Conservation (phyloP, 2,329 filamentous ascomycete species). For the Scolecobasidium constrictum region DNA sequence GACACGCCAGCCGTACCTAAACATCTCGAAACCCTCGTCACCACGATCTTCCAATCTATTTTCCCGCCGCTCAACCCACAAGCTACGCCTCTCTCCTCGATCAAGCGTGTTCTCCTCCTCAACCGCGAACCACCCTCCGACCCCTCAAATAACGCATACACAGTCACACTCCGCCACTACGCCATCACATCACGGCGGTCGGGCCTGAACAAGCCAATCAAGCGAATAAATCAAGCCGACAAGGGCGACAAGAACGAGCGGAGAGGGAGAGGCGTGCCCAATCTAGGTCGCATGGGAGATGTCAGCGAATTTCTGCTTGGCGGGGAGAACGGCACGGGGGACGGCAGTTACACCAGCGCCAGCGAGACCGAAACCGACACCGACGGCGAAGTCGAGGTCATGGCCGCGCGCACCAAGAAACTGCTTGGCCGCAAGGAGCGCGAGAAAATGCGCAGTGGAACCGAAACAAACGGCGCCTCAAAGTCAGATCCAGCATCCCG, state of each 20-base stretch:
- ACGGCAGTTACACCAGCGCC: constrained; percentile 80
- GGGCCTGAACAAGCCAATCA: constrained; percentile 72
- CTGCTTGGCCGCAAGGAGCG: constrained; percentile 39
- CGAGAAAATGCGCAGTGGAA: constrained; percentile 23
- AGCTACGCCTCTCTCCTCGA: constrained; percentile 79
- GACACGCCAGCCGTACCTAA: constrained; percentile 61
- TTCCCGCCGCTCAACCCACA: constrained; percentile 95
- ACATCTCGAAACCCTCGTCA: constrained; percentile 85
- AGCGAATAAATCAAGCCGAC: constrained; percentile 76
- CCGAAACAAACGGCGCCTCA: constrained; percentile 11
- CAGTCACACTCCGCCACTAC: constrained; percentile 84
- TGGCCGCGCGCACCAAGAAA: constrained; percentile 48
- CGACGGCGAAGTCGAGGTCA: constrained; percentile 87
- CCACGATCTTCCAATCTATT: constrained; percentile 88
- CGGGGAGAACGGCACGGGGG: constrained; percentile 50
- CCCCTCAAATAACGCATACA: constrained; percentile 43
- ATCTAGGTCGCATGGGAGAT: constrained; percentile 82
- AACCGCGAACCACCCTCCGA: constrained; percentile 56
- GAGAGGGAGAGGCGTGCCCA: constrained; percentile 52
- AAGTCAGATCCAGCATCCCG: constrained; percentile 21
- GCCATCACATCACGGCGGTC: constrained; percentile 85
- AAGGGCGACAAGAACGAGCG: constrained; percentile 46
- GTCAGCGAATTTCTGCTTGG: constrained; percentile 92
- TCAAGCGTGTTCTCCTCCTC: constrained; percentile 78
- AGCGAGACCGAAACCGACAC: constrained; percentile 90